A percentile compares a stretch with the other conserved stretches of the same genome.
These are phyloP conservation scores for barrel medic (Medicago truncatula) DNA, from an alignment of 306 rosid genomes.

Conservation along the genomic window MtrunA17r5.0-ANR NC_053047.1:10728501-10729000, in stretches of 20 bases:
- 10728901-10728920: conserved; percentile 17
- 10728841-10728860: conserved; percentile 26
- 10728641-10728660: neutral
- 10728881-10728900: conserved; percentile 7
- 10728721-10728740: conserved; percentile 34
- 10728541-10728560: no score
- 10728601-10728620: no score
- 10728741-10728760: conserved; percentile 25
- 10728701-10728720: neutral
- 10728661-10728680: neutral
- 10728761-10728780: conserved; percentile 16
- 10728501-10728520: no score
- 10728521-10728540: no score
- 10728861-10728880: conserved; percentile 19
- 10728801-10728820: conserved; percentile 8
- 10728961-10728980: conserved; percentile 40
- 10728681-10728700: neutral
- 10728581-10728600: no score
- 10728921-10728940: conserved; percentile 43
- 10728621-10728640: no score
- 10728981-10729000: conserved; percentile 41
- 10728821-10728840: conserved; percentile 15
- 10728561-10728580: no score
- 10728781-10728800: neutral
- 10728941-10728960: conserved; percentile 49